Base-by-base conservation (phyloP, 1,284 basidiomycete genomes). In the Testicularia cyperi region DNA sequence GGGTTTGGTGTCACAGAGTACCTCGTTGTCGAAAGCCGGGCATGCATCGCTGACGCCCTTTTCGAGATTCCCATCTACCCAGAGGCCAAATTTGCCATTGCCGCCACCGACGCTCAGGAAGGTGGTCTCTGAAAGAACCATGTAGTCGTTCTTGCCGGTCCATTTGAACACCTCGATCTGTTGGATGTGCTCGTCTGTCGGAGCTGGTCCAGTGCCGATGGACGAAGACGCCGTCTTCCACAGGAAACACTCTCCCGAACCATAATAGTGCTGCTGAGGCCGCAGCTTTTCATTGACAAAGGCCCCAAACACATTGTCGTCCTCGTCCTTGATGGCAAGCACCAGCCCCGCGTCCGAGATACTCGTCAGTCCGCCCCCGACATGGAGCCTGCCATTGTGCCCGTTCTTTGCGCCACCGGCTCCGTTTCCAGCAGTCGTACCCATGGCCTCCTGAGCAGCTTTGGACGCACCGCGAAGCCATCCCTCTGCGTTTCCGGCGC, bases 131-230 rank as follows among this genome's bases (percentile, higher is more conserved):
- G 29, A 83, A 81, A 95, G 80, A 16, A 89, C 85, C 44, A 95
- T 86, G 70, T 96, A 97, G 51, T 88, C 86, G 74, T 97, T 97
- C 74, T 80, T 83, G 0, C 90, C 91, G 1, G 92, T 92, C 86
- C 90, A 92, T 31, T 82, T 84, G 80, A 84, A 96, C 20, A 88
- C 78, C 30, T 90, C 72, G 12, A 80, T 76, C 22, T 29, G 27
- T 1, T 28, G n/a, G 16, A 32, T 21, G 3, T 30, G 39, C 0
- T 31, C 40, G 9, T 39, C 29, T n/a, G n/a, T n/a, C n/a, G n/a
- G n/a, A n/a, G n/a, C 30, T 9, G 9, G 8, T 8, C 9, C 30
- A 32, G 30, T 9, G 12, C 13, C 9, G 23, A 26, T 77, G 69
- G 25, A 68, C 31, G 34, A 71, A 34, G 14, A 67, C 61, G 61